phyloP scores from a whole-genome alignment of 2,329 filamentous ascomycete genomes.

The Hypoxylon sp. region DNA sequence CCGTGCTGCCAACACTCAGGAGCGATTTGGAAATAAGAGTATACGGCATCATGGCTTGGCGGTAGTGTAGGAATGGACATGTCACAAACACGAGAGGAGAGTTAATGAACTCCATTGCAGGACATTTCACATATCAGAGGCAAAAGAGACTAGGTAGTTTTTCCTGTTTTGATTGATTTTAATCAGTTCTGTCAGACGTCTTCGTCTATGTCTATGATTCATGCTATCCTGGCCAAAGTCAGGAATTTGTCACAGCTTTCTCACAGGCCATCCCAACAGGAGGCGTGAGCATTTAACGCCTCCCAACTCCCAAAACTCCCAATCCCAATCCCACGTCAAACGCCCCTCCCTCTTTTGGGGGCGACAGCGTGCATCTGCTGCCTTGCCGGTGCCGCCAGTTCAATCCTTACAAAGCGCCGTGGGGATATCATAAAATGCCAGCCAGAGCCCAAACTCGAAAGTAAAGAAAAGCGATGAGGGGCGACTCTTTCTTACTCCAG shows the following conservation, averaged over 20 bases:
- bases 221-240: constrained; percentile 1
- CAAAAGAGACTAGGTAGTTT: not conserved
- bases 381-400: not conserved
- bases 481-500: not conserved
- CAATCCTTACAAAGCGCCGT: constrained; percentile 8
- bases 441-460: not conserved
- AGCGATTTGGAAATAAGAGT: not conserved
- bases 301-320: not conserved
- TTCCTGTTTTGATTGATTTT: not conserved
- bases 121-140: not conserved
- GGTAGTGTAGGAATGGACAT: not conserved
- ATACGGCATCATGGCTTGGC: not conserved
- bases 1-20: not conserved
- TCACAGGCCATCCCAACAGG: not conserved
- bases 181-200: constrained; percentile 6
- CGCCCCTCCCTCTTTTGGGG: not conserved
- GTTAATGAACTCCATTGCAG: not conserved
- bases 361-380: not conserved
- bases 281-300: not conserved
- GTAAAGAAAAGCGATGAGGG: not conserved
- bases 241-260: constrained; percentile 9
- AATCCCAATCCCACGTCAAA: constrained; percentile 5
- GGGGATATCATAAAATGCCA: constrained; percentile 25
- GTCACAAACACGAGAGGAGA: not conserved
- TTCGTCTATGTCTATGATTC: constrained; percentile 17